A percentile compares a stretch with the other conserved stretches of the same genome.
phyloP scores from a whole-genome alignment of 371 early-diverging fungal genomes.

The Quaeritorhiza haematococci region DNA sequence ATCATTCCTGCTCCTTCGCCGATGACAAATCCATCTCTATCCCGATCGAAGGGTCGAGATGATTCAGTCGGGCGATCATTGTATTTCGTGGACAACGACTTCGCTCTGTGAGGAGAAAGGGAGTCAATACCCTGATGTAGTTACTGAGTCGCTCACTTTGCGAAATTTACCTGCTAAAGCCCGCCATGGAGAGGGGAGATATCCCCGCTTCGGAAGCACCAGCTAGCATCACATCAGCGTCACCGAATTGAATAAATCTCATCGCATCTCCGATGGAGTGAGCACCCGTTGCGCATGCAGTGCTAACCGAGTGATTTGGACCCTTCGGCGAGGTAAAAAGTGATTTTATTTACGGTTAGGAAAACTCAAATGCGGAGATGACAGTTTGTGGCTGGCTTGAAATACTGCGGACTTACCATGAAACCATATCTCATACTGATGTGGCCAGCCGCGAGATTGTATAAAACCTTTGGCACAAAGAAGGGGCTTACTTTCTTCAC shows the following conservation, averaged over 20 bases:
- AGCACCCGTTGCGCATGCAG: slow-evolving; percentile 94
- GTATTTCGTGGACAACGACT: slow-evolving; percentile 71
- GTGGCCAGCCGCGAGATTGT: slow-evolving; percentile 93
- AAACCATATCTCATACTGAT: slow-evolving; percentile 84
- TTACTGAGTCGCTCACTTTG: background rate
- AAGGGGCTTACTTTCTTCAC: slow-evolving; percentile 77
- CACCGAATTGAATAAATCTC: slow-evolving; percentile 85
- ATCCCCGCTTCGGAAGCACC: slow-evolving; percentile 89
- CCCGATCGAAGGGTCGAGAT: slow-evolving; percentile 85
- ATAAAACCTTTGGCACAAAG: slow-evolving; percentile 84
- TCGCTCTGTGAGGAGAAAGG: slow-evolving; percentile 48
- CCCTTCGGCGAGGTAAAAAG: slow-evolving; percentile 48
- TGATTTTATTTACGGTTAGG: slow-evolving; percentile 4
- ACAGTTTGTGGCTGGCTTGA: background rate
- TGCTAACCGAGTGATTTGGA: slow-evolving; percentile 87
- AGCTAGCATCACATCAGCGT: slow-evolving; percentile 94
- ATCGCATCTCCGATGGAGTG: slow-evolving; percentile 91
- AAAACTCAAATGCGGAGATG: slow-evolving; percentile 2
- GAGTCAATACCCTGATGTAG: background rate
- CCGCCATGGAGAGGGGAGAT: slow-evolving; percentile 81
- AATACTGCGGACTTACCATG: slow-evolving; percentile 37
- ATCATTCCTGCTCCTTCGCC: slow-evolving; percentile 91
- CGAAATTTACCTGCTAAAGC: slow-evolving; percentile 74
- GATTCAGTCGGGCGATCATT: slow-evolving; percentile 72
- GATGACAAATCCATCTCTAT: slow-evolving; percentile 89